Evolutionary conservation across 2,329 filamentous ascomycete species (phyloP).

Genomic region (Plectosphaerella cucumerina): DNA sequence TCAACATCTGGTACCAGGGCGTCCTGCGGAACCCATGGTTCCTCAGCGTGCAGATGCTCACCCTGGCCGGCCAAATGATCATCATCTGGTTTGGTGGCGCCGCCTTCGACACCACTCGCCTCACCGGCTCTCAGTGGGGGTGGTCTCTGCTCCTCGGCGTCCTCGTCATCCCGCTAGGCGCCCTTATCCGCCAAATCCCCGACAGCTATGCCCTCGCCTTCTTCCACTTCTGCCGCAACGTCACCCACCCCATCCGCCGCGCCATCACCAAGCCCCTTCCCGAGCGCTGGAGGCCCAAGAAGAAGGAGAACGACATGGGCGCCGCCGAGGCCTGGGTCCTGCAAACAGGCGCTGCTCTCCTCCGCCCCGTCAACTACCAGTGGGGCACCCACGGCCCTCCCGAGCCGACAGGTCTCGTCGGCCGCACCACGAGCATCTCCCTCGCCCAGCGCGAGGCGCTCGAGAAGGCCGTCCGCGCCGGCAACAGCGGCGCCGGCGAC

Average conservation of each 20-base stretch:
- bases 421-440: constrained; percentile 14
- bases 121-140: constrained; percentile 65
- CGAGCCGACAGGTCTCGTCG: constrained; percentile 7
- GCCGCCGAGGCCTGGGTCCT: constrained; percentile 16
- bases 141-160: constrained; percentile 65
- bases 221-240: constrained; percentile 14
- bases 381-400: constrained; percentile 14
- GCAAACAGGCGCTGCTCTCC: constrained; percentile 15
- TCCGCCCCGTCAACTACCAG: constrained; percentile 16
- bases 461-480: constrained; percentile 5
- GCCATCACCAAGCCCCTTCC: constrained; percentile 12
- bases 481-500: constrained; percentile 7
- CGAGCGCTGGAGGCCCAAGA: constrained; percentile 11
- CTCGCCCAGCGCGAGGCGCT: constrained; percentile 15
- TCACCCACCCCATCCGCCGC: constrained; percentile 21
- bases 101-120: constrained; percentile 58
- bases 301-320: constrained; percentile 11
- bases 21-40: constrained; percentile 75
- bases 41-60: constrained; percentile 61
- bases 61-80: constrained; percentile 65
- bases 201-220: constrained; percentile 33
- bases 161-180: constrained; percentile 60
- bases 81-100: constrained; percentile 68
- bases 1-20: constrained; percentile 75
- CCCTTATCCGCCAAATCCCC: constrained; percentile 35